A percentile compares a stretch with the other conserved stretches of the same genome.
These are phyloP conservation scores for Fusarium nematophilum DNA, from an alignment of 2,329 filamentous ascomycete genomes.

Conservation along the genomic window DNA sequence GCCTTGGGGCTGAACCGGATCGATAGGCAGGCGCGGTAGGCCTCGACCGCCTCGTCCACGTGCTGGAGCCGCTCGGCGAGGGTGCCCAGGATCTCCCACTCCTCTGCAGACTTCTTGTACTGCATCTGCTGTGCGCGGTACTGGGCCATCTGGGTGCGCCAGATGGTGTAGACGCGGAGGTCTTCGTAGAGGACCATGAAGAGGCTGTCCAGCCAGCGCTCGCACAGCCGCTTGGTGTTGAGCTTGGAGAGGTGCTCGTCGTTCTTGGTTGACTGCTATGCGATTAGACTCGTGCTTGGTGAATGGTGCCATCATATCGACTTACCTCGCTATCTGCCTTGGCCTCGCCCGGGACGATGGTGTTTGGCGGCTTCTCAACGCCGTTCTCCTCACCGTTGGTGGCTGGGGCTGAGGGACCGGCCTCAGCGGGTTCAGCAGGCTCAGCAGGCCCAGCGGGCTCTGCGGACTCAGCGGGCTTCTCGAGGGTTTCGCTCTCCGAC, in stretches of 20 bases:
- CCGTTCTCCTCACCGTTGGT: slow-evolving; percentile 55
- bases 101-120: slow-evolving; percentile 96
- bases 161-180: slow-evolving; percentile 97
- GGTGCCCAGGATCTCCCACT: slow-evolving; percentile 97
- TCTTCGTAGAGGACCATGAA: slow-evolving; percentile 99
- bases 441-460: slow-evolving; percentile 44
- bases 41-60: slow-evolving; percentile 89
- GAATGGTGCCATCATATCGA: not conserved
- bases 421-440: slow-evolving; percentile 36
- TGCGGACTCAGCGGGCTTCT: slow-evolving; percentile 46
- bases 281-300: slow-evolving; percentile 28
- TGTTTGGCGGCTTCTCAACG: slow-evolving; percentile 83
- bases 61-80: slow-evolving; percentile 94
- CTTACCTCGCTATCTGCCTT: slow-evolving; percentile 80
- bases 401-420: slow-evolving; percentile 22
- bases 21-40: slow-evolving; percentile 87
- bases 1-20: slow-evolving; percentile 95
- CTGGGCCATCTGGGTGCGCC: slow-evolving; percentile 97
- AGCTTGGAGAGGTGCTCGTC: slow-evolving; percentile 87
- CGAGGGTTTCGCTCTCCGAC: slow-evolving; percentile 47
- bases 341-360: slow-evolving; percentile 79
- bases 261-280: slow-evolving; percentile 66
- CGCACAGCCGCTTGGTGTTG: slow-evolving; percentile 96
- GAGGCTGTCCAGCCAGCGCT: slow-evolving; percentile 96
- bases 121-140: slow-evolving; percentile 92